phyloP scores from a whole-genome alignment of 768 basidiomycete genomes.

The Astraeus odoratus region DNA sequence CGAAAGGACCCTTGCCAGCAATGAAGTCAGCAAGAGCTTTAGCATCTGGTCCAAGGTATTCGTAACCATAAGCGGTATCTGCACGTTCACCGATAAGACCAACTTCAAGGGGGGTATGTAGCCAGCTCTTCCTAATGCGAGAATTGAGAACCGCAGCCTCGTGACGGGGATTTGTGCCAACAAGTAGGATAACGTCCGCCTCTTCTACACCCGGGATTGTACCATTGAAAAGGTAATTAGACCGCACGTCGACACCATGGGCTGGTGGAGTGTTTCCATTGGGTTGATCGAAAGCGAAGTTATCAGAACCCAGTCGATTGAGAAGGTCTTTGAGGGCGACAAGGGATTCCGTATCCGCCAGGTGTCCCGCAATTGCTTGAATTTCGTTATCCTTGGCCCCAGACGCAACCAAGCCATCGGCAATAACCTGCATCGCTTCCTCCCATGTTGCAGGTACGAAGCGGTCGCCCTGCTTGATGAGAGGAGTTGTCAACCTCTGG shows the following conservation, averaged over 20 bases:
- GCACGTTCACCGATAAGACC: constrained; percentile 87
- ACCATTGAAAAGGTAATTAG: constrained; percentile 95
- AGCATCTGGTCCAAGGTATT: constrained; percentile 74
- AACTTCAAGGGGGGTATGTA: constrained; percentile 80
- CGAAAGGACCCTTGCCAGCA: constrained; percentile 73
- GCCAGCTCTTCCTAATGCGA: constrained; percentile 91
- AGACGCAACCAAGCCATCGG: constrained; percentile 68
- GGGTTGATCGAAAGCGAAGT: constrained; percentile 72
- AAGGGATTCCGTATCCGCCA: constrained; percentile 91
- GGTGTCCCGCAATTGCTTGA: constrained; percentile 86
- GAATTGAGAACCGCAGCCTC: constrained; percentile 97
- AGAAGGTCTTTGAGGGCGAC: constrained; percentile 90
- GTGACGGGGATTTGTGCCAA: constrained; percentile 95
- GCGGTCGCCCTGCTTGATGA: constrained; percentile 86
- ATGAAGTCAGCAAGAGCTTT: constrained; percentile 74
- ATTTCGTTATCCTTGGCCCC: constrained; percentile 90
- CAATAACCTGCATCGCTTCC: constrained; percentile 71
- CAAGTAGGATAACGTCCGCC: constrained; percentile 87
- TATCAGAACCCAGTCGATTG: constrained; percentile 93
- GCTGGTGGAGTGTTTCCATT: constrained; percentile 63
- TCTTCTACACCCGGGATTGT: constrained; percentile 86
- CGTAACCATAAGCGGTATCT: constrained; percentile 90
- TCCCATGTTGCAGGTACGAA: constrained; percentile 92
- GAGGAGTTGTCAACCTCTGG: constrained; percentile 90
- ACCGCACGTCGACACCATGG: constrained; percentile 83